Percentiles rank a stretch among this genome's conserved stretches.
phyloP scores from a whole-genome alignment of 345 rosid species.

The Linum lewisii region DNA sequence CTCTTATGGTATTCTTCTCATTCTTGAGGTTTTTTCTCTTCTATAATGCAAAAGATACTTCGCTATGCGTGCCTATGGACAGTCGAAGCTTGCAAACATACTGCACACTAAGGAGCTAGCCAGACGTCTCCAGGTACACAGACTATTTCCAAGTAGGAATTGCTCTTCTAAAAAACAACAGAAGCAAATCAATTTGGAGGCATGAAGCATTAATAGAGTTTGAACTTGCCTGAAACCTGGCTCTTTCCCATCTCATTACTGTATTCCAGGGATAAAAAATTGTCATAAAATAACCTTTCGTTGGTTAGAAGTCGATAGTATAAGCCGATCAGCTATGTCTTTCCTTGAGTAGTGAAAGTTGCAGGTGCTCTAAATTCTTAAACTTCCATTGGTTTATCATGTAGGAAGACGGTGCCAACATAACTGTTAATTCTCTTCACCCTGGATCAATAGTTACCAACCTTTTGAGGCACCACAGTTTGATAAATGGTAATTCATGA shows the following conservation, averaged over 20 bases:
- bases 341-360: background rate
- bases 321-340: too few species aligned
- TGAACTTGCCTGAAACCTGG: too few species aligned
- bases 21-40: slow-evolving; percentile 2
- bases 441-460: slow-evolving; percentile 62
- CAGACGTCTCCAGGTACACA: slow-evolving; percentile 33
- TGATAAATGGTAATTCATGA: slow-evolving; percentile 29
- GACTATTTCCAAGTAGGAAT: too few species aligned
- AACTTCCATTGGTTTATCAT: background rate
- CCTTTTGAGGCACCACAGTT: slow-evolving; percentile 29
- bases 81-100: slow-evolving; percentile 38
- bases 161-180: too few species aligned
- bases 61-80: slow-evolving; percentile 38
- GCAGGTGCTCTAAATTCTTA: background rate
- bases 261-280: too few species aligned
- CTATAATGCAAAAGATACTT: slow-evolving; percentile 24
- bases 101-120: slow-evolving; percentile 38
- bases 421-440: slow-evolving; percentile 61
- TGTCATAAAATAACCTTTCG: background rate
- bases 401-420: slow-evolving; percentile 50
- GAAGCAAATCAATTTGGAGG: too few species aligned
- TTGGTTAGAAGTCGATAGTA: too few species aligned
- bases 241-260: too few species aligned
- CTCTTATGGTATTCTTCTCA: background rate
- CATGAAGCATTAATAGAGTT: too few species aligned